Evolutionary conservation across 768 basidiomycete species (phyloP).

Genomic region (Leccinum fibrillosum): DNA sequence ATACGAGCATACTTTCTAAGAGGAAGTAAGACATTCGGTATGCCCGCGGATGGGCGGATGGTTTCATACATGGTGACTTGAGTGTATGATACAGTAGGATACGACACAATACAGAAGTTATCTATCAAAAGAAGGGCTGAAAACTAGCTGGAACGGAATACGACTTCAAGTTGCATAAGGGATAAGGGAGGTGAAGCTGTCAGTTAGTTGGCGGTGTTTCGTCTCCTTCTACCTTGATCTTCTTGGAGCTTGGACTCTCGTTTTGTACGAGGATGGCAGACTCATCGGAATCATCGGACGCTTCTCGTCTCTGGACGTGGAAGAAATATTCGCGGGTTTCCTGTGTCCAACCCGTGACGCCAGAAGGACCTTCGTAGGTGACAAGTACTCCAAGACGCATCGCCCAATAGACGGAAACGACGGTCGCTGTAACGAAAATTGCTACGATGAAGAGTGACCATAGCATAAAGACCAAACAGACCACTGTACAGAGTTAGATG

Average conservation of each 20-base stretch:
- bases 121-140: neutral
- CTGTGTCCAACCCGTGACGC: slow-evolving; percentile 28
- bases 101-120: neutral
- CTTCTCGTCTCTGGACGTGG: slow-evolving; percentile 11
- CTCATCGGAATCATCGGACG: slow-evolving; percentile 23
- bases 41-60: neutral
- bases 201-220: slow-evolving; percentile 1
- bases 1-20: neutral
- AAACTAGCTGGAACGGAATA: neutral
- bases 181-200: neutral
- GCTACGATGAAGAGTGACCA: slow-evolving; percentile 33
- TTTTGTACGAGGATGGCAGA: slow-evolving; percentile 23
- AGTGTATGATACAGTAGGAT: slow-evolving; percentile 14
- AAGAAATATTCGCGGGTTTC: slow-evolving; percentile 27
- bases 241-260: slow-evolving; percentile 17
- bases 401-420: slow-evolving; percentile 31
- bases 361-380: slow-evolving; percentile 32
- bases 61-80: slow-evolving; percentile 5
- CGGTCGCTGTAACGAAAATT: slow-evolving; percentile 31
- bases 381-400: slow-evolving; percentile 35
- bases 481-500: slow-evolving; percentile 25
- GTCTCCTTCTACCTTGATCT: slow-evolving; percentile 24
- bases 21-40: neutral
- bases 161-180: neutral
- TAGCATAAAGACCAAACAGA: slow-evolving; percentile 32